Evolutionary conservation across 306 rosid genomes (phyloP).

Genomic region (Vigna mungo): DNA sequence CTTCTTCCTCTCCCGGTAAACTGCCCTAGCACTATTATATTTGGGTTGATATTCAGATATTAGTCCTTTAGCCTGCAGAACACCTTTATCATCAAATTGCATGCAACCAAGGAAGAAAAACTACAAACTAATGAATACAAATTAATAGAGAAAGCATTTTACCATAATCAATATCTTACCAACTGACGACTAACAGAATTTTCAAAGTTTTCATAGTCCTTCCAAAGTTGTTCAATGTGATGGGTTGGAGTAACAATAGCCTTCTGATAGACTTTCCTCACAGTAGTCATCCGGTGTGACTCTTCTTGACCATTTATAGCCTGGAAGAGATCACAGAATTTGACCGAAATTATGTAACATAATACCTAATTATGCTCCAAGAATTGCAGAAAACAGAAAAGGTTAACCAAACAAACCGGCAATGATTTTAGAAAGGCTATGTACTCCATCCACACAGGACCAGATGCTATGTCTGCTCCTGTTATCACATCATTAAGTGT

Average conservation of each 20-base stretch:
- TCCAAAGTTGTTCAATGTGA: slow-evolving; percentile 96
- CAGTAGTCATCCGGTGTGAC: slow-evolving; percentile 84
- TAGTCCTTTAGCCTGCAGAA: slow-evolving; percentile 90
- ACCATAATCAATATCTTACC: slow-evolving; percentile 59
- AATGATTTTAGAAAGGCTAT: slow-evolving; percentile 79
- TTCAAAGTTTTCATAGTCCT: slow-evolving; percentile 91
- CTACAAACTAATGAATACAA: slow-evolving; percentile 20
- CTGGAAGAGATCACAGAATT: slow-evolving; percentile 50
- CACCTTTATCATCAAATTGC: slow-evolving; percentile 44
- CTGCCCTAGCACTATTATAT: slow-evolving; percentile 92
- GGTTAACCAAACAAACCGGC: slow-evolving; percentile 69
- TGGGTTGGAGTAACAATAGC: slow-evolving; percentile 94
- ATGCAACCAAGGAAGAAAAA: slow-evolving; percentile 26
- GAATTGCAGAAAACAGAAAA: slow-evolving; percentile 30
- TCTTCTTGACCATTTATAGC: slow-evolving; percentile 76
- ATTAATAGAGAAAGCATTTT: slow-evolving; percentile 36
- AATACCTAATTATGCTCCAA: slow-evolving; percentile 22
- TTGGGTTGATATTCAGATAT: slow-evolving; percentile 93
- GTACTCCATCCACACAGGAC: slow-evolving; percentile 98
- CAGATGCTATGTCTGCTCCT: slow-evolving; percentile 95
- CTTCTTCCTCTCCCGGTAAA: slow-evolving; percentile 93
- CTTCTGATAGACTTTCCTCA: slow-evolving; percentile 83
- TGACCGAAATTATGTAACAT: slow-evolving; percentile 12
- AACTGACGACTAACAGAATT: slow-evolving; percentile 93
- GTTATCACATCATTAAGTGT: slow-evolving; percentile 46